Conservation (phyloP, 306 rosid species). For the Lathyrus sativus region DNA sequence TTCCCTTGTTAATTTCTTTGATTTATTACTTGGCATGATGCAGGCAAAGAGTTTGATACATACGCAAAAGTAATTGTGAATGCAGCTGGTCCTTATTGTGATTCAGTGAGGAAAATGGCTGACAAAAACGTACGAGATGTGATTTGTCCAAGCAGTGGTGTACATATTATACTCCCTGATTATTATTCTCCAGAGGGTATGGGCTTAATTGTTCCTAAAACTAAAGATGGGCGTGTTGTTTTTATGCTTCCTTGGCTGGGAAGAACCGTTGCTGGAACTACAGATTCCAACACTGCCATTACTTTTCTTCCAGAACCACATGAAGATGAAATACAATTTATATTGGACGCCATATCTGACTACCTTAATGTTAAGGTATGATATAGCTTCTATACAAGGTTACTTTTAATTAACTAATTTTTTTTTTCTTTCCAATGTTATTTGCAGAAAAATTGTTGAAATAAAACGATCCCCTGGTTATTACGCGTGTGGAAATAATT, state of each 20-base stretch:
- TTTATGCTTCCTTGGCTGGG: slow-evolving; percentile 99
- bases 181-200: slow-evolving; percentile 98
- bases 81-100: slow-evolving; percentile 98
- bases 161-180: slow-evolving; percentile 95
- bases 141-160: slow-evolving; percentile 97
- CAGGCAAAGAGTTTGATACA: slow-evolving; percentile 88
- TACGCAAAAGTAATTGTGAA: slow-evolving; percentile 94
- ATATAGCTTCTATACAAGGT: slow-evolving; percentile 14
- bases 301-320: slow-evolving; percentile 94
- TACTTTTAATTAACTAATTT: neutral
- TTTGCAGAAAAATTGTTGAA: slow-evolving; percentile 29
- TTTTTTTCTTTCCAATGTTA: slow-evolving; percentile 18
- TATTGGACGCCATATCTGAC: slow-evolving; percentile 88
- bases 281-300: slow-evolving; percentile 84
- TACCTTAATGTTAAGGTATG: slow-evolving; percentile 94
- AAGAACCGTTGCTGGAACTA: slow-evolving; percentile 95
- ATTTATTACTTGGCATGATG: slow-evolving; percentile 42
- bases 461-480: neutral
- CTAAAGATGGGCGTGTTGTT: slow-evolving; percentile 96
- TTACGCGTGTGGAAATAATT: slow-evolving; percentile 36
- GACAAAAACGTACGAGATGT: slow-evolving; percentile 61
- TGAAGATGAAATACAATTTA: slow-evolving; percentile 92
- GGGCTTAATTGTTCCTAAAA: slow-evolving; percentile 98
- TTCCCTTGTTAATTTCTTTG: slow-evolving; percentile 12
- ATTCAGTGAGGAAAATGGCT: slow-evolving; percentile 80